Percentiles rank a stretch among this genome's conserved stretches.
Conservation (phyloP, 805 yeast species). For the Nakazawaea ambrosiae region DNA sequence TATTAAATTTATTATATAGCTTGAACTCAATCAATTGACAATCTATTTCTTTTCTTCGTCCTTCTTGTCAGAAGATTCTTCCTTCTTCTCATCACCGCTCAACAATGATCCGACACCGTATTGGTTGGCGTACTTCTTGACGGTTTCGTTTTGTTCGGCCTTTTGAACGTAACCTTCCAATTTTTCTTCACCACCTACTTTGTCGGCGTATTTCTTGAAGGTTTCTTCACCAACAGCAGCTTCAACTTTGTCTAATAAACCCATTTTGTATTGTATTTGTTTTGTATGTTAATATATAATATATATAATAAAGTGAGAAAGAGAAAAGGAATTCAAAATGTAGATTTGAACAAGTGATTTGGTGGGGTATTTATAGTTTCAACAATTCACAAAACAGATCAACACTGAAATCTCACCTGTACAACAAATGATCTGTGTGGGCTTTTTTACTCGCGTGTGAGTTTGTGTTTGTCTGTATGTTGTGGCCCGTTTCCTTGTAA, state of each 20-base stretch:
- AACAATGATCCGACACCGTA: slow-evolving; percentile 7
- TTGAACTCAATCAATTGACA: too few species aligned
- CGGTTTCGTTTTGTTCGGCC: slow-evolving; percentile 7
- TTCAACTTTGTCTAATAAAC: slow-evolving; percentile 7
- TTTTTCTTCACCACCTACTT: slow-evolving; percentile 11
- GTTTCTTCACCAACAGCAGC: slow-evolving; percentile 7
- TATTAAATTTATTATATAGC: too few species aligned
- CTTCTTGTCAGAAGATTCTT: neutral
- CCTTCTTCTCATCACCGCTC: slow-evolving; percentile 3
- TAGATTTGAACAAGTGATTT: too few species aligned
- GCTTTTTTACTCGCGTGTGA: too few species aligned
- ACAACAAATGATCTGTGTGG: too few species aligned
- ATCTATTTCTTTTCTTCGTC: too few species aligned
- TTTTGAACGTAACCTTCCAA: slow-evolving; percentile 8
- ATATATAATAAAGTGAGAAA: neutral
- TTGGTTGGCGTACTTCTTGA: slow-evolving; percentile 5
- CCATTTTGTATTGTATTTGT: slow-evolving; percentile 8
- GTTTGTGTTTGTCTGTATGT: too few species aligned
- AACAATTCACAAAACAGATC: too few species aligned
- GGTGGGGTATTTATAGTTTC: too few species aligned
- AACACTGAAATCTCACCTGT: too few species aligned
- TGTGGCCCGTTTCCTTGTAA: too few species aligned
- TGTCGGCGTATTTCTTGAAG: slow-evolving; percentile 9
- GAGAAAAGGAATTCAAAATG: too few species aligned
- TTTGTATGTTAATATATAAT: neutral